phyloP scores from a whole-genome alignment of 2,329 filamentous ascomycete genomes.

The Xylaria polymorpha region DNA sequence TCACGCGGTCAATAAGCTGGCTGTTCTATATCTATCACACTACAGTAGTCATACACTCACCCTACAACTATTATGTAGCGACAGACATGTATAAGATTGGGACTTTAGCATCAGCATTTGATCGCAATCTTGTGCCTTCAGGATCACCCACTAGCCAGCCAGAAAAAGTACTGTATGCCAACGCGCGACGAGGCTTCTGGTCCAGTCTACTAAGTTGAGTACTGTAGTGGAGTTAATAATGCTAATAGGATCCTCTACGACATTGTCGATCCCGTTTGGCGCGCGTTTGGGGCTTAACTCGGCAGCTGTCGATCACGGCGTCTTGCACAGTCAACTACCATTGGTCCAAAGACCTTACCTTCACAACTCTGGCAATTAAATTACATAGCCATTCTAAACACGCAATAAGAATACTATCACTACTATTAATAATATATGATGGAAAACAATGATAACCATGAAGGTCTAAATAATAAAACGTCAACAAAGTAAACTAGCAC shows the following conservation, averaged over 20 bases:
- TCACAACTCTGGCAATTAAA: not conserved
- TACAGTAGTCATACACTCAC: not conserved
- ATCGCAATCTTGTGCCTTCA: not conserved
- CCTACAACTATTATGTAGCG: not conserved
- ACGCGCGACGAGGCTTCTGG: not conserved
- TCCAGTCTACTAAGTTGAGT: not conserved
- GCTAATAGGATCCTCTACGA: not conserved
- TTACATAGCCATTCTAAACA: not conserved
- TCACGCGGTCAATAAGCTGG: not conserved
- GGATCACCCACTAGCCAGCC: no score
- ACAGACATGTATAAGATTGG: not conserved
- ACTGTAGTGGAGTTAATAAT: not conserved
- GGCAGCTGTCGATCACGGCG: slow-evolving; percentile 8
- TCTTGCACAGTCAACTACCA: not conserved
- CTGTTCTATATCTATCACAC: not conserved
- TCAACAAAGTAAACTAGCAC: not conserved
- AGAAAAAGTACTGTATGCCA: no score
- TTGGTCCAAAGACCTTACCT: not conserved
- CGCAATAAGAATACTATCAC: not conserved
- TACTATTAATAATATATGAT: not conserved
- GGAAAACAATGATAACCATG: not conserved
- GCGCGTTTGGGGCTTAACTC: slow-evolving; percentile 3
- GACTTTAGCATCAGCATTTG: not conserved
- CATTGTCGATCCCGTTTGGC: slow-evolving; percentile 7
- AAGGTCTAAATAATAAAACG: not conserved